Base-by-base conservation (phyloP, 2,329 filamentous ascomycete genomes). In the Podosphaera fusca region DNA sequence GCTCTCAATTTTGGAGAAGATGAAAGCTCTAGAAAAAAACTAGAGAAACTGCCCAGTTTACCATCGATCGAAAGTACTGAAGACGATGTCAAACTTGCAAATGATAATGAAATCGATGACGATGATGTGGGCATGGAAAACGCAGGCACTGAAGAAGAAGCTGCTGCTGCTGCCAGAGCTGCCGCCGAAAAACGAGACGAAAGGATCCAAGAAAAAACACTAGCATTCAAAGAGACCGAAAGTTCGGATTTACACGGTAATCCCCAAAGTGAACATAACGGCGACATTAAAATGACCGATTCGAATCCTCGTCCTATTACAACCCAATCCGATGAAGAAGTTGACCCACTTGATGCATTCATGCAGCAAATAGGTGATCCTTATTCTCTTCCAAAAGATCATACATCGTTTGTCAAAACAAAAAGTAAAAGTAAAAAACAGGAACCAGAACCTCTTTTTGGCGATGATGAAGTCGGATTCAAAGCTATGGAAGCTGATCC, bases 321-420 rank as follows among this genome's bases (percentile, higher is more conserved):
- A 10, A 70, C 79, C 59, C 79, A 81, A 62, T 68, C 70, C 57
- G 82, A 87, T 57, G 86, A 88, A 51, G 80, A 86, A 36, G 71
- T 92, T 40, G 92, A 98, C 68, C 87, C 92, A 6, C 74, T 98
- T 42, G 92, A 98, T 71, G 90, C 88, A n/a, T 98, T 94, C 72
- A 98, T 98, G 92, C 74, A 76, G 57, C 69, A 76, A 45, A 70
- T 84, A 55, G 72, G 72, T 2, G 75, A 79, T 57, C 69, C 76
- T 14, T 69, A 69, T 50, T 70, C 71, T 8, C 65, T 68, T n/a
- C 72, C 70, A 58, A 71, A 70, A 60, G 64, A 56, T 30, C 64
- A 57, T 35, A 57, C 55, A 55, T 63, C 53, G 5, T 65, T 64
- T 57, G 62, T 60, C 51, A 69, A 65, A 57, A 63, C 40, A 51